These are phyloP conservation scores for Thraustotheca clavata DNA, from an alignment of 352 stramenopile genomes.

Conservation along the genomic window DNA sequence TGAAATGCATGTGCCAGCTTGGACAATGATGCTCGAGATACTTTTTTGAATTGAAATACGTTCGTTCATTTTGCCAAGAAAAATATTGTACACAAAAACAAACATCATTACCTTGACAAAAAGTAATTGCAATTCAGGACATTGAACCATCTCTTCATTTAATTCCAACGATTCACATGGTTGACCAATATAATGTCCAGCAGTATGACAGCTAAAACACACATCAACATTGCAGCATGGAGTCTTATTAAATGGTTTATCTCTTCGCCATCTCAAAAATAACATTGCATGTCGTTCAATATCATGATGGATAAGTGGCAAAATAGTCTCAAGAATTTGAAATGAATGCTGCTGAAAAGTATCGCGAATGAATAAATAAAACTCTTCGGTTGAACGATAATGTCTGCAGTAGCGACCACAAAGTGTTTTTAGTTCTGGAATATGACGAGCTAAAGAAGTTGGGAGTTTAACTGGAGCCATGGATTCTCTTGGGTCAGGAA, in stretches of 20 bases:
- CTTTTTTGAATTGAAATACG: neutral
- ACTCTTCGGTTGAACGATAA: neutral
- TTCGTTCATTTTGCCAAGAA: neutral
- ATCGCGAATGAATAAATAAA: neutral
- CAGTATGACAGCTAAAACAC: conserved; percentile 21
- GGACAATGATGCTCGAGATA: neutral
- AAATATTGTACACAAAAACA: conserved; percentile 22
- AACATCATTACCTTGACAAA: conserved; percentile 24
- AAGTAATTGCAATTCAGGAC: conserved; percentile 14
- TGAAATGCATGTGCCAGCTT: neutral
- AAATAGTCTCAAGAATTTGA: neutral
- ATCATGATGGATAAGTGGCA: neutral
- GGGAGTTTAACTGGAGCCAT: neutral
- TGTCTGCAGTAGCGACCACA: neutral
- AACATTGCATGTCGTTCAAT: neutral
- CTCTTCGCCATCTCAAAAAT: neutral
- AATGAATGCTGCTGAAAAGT: neutral
- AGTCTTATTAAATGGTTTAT: neutral
- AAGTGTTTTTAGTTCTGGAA: neutral
- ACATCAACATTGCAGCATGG: conserved; percentile 10
- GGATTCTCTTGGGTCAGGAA: neutral
- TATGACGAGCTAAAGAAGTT: neutral
- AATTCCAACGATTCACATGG: neutral
- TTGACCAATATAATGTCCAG: conserved; percentile 9
- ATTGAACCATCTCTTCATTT: conserved; percentile 9